Conservation (phyloP, 2,329 filamentous ascomycete species). For the Aureobasidium sp. region DNA sequence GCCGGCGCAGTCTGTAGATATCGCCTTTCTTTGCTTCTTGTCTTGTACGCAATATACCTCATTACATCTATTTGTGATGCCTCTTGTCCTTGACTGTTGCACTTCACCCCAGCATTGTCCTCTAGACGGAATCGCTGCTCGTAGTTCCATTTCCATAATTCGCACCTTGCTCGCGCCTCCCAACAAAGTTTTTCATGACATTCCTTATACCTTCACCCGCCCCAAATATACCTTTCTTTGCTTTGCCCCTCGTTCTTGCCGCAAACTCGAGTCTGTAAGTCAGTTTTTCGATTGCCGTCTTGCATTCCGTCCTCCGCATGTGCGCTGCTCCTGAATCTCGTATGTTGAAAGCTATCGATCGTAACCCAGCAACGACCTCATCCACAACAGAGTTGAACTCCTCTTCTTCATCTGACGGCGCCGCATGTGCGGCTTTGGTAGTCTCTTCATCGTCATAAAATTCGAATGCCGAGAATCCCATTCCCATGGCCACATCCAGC, state of each 20-base stretch:
- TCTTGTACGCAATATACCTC: conserved; percentile 14
- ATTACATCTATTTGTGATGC: neutral
- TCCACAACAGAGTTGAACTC: conserved; percentile 69
- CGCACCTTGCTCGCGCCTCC: conserved; percentile 11
- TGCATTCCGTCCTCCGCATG: conserved; percentile 67
- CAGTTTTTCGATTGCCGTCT: conserved; percentile 67
- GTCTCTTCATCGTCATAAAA: conserved; percentile 18
- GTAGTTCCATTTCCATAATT: neutral
- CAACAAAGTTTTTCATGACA: conserved; percentile 27
- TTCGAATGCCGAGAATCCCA: conserved; percentile 41
- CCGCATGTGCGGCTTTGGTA: too few species aligned
- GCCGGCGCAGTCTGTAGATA: conserved; percentile 15
- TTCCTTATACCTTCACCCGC: conserved; percentile 32
- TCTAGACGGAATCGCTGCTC: neutral
- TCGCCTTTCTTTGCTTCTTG: conserved; percentile 5
- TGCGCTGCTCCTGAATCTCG: conserved; percentile 67
- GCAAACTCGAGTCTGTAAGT: conserved; percentile 64
- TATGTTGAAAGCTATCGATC: conserved; percentile 54
- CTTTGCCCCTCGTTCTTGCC: conserved; percentile 54
- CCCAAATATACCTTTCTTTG: conserved; percentile 28
- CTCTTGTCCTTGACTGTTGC: neutral
- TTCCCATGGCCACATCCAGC: conserved; percentile 68
- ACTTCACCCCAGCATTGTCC: neutral
- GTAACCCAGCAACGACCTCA: conserved; percentile 53
- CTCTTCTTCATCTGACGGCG: conserved; percentile 31